Percentiles rank a stretch among this genome's conserved stretches.
phyloP scores from a whole-genome alignment of 2,329 filamentous ascomycete species.

The Rhytidhysteron rufulum region DNA sequence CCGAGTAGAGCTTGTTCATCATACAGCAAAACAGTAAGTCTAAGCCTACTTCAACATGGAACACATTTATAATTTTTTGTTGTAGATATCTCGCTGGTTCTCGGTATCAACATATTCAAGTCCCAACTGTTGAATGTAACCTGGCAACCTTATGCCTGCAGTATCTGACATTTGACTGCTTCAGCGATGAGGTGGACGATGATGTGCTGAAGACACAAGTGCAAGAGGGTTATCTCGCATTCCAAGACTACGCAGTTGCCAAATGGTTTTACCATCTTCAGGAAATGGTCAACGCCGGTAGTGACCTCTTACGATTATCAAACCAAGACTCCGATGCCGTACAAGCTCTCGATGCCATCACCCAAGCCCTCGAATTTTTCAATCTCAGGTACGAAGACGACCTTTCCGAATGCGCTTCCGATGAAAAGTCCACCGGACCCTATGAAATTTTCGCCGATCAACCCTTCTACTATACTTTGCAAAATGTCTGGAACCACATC shows the following conservation, averaged over 20 bases:
- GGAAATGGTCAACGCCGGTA: not conserved
- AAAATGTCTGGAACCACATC: slow-evolving; percentile 27
- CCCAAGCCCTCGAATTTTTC: slow-evolving; percentile 18
- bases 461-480: slow-evolving; percentile 17
- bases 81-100: not conserved
- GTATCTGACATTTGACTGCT: not conserved
- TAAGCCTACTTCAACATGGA: not conserved
- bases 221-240: slow-evolving; percentile 1
- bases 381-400: slow-evolving; percentile 14
- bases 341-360: slow-evolving; percentile 6
- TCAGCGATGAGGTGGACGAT: not conserved
- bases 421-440: slow-evolving; percentile 8
- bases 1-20: slow-evolving; percentile 7
- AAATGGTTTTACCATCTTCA: slow-evolving; percentile 1
- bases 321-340: not conserved
- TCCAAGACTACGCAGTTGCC: slow-evolving; percentile 3
- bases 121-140: not conserved
- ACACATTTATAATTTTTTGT: not conserved
- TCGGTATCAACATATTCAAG: not conserved
- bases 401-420: slow-evolving; percentile 9
- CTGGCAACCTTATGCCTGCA: slow-evolving; percentile 2
- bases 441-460: slow-evolving; percentile 13
- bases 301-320: not conserved
- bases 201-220: not conserved
- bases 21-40: slow-evolving; percentile 10